Evolutionary conservation across 192 early-diverging fungal species (phyloP), one percentile per base, ranked within the genome.

Genomic region (Coemansia sp.): DNA sequence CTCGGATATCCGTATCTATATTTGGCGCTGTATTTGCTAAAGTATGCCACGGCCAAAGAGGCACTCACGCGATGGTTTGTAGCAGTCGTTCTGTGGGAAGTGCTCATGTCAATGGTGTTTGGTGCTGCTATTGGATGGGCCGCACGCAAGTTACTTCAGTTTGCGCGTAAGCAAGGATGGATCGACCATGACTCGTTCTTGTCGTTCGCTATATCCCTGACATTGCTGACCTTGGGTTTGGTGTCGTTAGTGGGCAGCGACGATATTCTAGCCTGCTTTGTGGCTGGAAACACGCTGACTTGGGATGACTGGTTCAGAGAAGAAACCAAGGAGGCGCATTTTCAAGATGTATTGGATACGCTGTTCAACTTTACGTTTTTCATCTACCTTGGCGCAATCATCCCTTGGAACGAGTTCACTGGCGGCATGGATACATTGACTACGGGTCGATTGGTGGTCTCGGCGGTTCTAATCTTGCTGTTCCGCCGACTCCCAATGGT

Each of bases 271-370:
- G 87, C 91, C 13, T 90, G 89, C 66, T 93, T 93, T 79, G 74
- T 90, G 69, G 87, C 91, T 10, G 92, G 92, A 18, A 88, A 91
- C 57, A 69, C 88, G 0, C 88, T 95, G 50, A 89, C 92, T 1
- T 94, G 93, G 93, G 95, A 96, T 66, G 90, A 89, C 64, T 97
- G 94, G 94, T 95, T 95, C 72, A 86, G 88, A 47, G 81, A 92
- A 62, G 89, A 94, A 66, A 90, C 91, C 24, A 83, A 89, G 52
- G 89, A 92, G 60, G 87, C 94, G 9, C 91, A 95, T 66, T 88
- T 96, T 44, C 95, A 96, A 84, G 95, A 95, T 72, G 91, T 93
- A 12, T 88, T 97, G 55, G 95, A 96, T 67, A 91, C 89, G 86
- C 75, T 97, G 74, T 84, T 96, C 65, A 96, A 95, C 85, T 71